Evolutionary conservation across 257 asterid genomes (phyloP).

Genomic region (Solanum virginianum): DNA sequence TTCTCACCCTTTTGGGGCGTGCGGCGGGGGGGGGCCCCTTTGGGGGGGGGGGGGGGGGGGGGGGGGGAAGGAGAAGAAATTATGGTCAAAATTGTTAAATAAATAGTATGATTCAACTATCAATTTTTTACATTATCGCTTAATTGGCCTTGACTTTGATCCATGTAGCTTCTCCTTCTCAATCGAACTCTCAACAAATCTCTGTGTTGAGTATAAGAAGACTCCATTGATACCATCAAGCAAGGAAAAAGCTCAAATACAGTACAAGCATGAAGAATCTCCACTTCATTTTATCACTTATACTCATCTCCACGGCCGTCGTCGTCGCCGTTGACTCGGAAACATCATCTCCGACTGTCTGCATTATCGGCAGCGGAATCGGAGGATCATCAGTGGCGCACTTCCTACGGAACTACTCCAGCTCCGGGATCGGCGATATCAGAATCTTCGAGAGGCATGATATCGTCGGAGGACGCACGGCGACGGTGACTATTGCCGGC

Average conservation of each 20-base stretch:
- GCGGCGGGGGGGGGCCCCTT: no score
- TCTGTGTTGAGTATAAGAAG: background rate
- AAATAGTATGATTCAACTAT: background rate
- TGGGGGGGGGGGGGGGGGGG: no score
- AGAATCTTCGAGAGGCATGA: constrained; percentile 55
- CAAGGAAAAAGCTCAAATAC: background rate
- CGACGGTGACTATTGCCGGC: constrained; percentile 65
- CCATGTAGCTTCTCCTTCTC: background rate
- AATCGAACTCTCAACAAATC: background rate
- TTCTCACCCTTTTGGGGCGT: no score
- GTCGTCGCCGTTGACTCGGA: background rate
- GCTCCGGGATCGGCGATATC: constrained; percentile 28
- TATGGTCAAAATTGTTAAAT: no score
- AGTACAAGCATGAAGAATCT: background rate
- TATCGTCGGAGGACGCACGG: constrained; percentile 88
- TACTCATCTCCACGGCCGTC: background rate
- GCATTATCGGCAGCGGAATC: constrained; percentile 95
- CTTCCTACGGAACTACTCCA: constrained; percentile 75
- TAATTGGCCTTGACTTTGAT: background rate
- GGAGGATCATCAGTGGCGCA: constrained; percentile 96
- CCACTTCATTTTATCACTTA: background rate
- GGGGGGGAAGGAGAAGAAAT: no score
- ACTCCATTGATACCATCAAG: background rate
- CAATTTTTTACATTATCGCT: background rate
- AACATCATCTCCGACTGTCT: constrained; percentile 23